Conservation (phyloP, 2,329 filamentous ascomycete genomes). For the Aspergillus sp. region DNA sequence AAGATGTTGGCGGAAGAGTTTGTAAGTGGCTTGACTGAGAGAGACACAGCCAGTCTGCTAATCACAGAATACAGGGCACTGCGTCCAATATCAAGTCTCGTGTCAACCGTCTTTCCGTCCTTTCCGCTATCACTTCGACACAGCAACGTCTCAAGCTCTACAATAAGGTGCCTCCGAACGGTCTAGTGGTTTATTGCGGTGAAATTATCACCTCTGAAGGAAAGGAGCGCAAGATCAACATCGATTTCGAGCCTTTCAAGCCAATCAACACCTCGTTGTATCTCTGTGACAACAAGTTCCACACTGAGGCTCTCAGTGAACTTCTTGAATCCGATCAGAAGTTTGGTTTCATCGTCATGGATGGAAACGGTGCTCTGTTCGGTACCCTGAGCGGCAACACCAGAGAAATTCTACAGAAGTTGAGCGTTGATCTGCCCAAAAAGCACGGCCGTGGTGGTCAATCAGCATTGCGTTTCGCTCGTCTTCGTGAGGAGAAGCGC, state of each 20-base stretch:
- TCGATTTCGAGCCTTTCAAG: constrained; percentile 99
- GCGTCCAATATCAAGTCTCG: constrained; percentile 99
- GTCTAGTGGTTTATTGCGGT: constrained; percentile 97
- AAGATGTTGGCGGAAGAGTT: constrained; percentile 99
- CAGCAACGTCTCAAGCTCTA: constrained; percentile 99
- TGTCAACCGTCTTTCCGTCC: constrained; percentile 95
- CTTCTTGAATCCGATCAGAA: constrained; percentile 98
- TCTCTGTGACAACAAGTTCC: constrained; percentile 99
- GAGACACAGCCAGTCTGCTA: constrained; percentile 4
- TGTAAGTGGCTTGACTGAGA: constrained; percentile 55
- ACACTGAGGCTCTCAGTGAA: constrained; percentile 95
- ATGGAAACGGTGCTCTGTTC: constrained; percentile 96
- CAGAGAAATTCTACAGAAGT: constrained; percentile 94
- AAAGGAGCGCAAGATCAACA: constrained; percentile 99
- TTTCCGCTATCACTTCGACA: constrained; percentile 97
- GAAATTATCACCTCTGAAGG: constrained; percentile 99
- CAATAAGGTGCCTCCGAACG: constrained; percentile 97
- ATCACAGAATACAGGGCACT: constrained; percentile 66
- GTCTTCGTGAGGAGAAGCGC: constrained; percentile 98
- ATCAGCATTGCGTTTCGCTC: constrained; percentile 97
- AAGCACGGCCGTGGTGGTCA: constrained; percentile 99
- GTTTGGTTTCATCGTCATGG: constrained; percentile 99
- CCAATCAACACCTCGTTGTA: constrained; percentile 99
- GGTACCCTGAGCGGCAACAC: constrained; percentile 97
- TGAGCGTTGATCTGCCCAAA: constrained; percentile 97